Base-by-base conservation (phyloP, 768 basidiomycete genomes). In the Mycena polygramma region DNA sequence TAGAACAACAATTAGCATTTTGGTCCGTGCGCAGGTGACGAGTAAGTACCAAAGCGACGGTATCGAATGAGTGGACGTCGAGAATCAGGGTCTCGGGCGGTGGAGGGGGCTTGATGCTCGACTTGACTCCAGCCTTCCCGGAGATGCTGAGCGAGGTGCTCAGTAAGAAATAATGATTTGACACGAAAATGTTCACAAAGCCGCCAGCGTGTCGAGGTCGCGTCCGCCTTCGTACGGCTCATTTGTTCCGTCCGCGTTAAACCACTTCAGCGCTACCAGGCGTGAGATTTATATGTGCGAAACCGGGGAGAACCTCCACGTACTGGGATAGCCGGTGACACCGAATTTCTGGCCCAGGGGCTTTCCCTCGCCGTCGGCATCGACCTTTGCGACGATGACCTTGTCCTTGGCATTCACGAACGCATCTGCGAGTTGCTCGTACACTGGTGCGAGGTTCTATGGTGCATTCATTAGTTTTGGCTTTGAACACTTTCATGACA, bases 391-490 rank as follows among this genome's bases (percentile, higher is more conserved):
- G 74, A 98, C 88, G 59, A 94, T 75, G 24, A 98, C 93, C 77
- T 94, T 94, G 77, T 95, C 91, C 71, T 92, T 92, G 61, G 86
- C 89, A 63, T 92, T 88, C 5, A 87, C 81, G 77, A 90, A 98
- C n/a, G 93, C 93, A 75, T 97, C 93, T 36, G 91, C 96, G 35
- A 98, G 89, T 78, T 97, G 87, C 78, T 97, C 96, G 73, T 94
- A 98, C 0, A 83, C 80, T 4, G 97, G 96, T 0, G 95, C 96
- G 69, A 97, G 92, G 82, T 88, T 95, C 94, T 95, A 75, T 30
- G 24, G 46, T 43, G 49, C 30, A 22, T 51, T 77, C 41, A 55
- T 66, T 39, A 54, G 59, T 57, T 51, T 24, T n/a, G 35, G 36
- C 30, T 19, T 11, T 1, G 35, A 20, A 30, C 30, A 30, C 52